A percentile compares a stretch with the other conserved stretches of the same genome.
Evolutionary conservation across 2,329 filamentous ascomycete species (phyloP).

Genomic region (Hortaea werneckii): DNA sequence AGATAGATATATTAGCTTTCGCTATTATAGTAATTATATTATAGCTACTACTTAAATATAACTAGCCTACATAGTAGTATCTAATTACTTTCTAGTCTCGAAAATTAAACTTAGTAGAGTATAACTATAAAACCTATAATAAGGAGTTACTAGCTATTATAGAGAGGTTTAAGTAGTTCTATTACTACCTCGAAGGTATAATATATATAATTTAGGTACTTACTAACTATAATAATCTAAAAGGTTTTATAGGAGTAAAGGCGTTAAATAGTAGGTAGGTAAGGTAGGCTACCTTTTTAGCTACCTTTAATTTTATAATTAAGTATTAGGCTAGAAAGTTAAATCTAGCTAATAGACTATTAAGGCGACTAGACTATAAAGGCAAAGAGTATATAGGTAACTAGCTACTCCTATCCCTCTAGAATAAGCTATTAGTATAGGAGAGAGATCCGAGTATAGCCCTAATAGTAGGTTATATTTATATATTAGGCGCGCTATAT

Average conservation of each 20-base stretch:
- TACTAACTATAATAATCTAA: constrained; percentile 10
- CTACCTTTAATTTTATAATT: constrained; percentile 13
- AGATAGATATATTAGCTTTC: constrained; percentile 1
- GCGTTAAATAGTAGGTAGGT: constrained; percentile 4
- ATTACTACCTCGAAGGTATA: constrained; percentile 9
- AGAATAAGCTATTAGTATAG: constrained; percentile 2
- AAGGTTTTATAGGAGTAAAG: constrained; percentile 9
- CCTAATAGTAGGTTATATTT: not conserved
- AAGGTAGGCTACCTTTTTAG: constrained; percentile 8
- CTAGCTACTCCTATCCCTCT: constrained; percentile 4
- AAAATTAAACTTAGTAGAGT: constrained; percentile 4
- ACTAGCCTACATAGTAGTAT: not conserved
- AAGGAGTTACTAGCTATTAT: constrained; percentile 11
- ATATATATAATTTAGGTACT: constrained; percentile 5
- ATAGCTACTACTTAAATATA: not conserved
- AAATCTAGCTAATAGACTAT: not conserved
- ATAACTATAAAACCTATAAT: constrained; percentile 8
- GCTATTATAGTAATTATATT: not conserved
- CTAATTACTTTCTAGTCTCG: not conserved
- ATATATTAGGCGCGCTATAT: not conserved
- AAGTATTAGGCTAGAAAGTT: not conserved
- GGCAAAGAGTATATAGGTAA: too few relatives aligned
- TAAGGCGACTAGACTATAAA: constrained; percentile 10
- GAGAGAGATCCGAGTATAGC: constrained; percentile 1
- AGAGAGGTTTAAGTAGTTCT: constrained; percentile 6